These are phyloP conservation scores for Raphanus sativus DNA, from an alignment of 345 rosid species.

Conservation along the genomic window DNA sequence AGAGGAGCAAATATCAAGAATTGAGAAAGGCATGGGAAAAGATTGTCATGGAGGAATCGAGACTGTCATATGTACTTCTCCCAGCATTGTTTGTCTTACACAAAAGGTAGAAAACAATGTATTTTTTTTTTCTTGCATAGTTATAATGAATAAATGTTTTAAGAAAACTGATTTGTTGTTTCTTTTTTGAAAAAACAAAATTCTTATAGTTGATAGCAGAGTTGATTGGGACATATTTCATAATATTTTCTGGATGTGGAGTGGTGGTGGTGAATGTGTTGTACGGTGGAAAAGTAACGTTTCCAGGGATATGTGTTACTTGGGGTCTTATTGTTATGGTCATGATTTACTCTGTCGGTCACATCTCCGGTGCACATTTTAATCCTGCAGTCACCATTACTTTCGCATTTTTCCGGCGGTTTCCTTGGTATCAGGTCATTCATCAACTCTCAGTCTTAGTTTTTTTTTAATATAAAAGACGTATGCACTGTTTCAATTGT, in stretches of 20 bases:
- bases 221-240: conserved; percentile 63
- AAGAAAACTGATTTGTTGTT: background rate
- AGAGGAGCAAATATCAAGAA: conserved; percentile 35
- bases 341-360: conserved; percentile 67
- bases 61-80: conserved; percentile 30
- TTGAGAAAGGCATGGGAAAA: conserved; percentile 22
- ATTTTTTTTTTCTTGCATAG: background rate
- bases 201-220: conserved; percentile 59
- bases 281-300: conserved; percentile 51
- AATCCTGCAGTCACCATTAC: conserved; percentile 75
- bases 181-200: background rate
- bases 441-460: background rate
- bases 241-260: conserved; percentile 75
- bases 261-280: conserved; percentile 60
- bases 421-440: conserved; percentile 52
- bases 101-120: conserved; percentile 21
- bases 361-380: conserved; percentile 88
- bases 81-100: conserved; percentile 29
- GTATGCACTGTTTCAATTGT: too few species aligned
- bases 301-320: conserved; percentile 62
- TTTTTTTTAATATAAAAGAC: too few species aligned
- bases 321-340: conserved; percentile 82
- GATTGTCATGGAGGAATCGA: conserved; percentile 28
- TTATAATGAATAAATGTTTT: background rate
- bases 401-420: conserved; percentile 53